Base-by-base conservation (phyloP, 129 eudicot species). In the Solidago caesia region DNA sequence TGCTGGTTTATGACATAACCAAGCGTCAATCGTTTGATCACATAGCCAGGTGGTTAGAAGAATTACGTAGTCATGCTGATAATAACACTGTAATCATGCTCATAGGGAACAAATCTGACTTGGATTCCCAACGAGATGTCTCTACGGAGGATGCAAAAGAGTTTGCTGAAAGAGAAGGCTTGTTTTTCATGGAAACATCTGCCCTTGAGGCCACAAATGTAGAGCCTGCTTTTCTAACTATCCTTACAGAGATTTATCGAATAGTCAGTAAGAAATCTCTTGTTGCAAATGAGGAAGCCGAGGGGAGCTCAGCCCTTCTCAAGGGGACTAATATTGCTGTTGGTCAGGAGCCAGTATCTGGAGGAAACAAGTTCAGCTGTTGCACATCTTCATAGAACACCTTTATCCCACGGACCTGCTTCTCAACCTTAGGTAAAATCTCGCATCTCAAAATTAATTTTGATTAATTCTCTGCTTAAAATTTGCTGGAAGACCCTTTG, bases 171-270 rank as follows among this genome's bases (percentile, higher is more conserved):
- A 75, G 74, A n/a, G 97, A 91, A 83, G 85, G 87, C 70, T 78
- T 91, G 39, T 91, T 80, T 87, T 91, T 91, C 70, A 86, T 91
- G 92, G 97, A 91, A 87, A 91, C 96, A 14, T 91, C 97, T 49
- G 97, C 97, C 33, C 96, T 91, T 16, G 97, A 91, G 77, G 88
- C 92, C 64, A 86, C 87, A 39, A 91, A 91, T 67, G 97, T 91
- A 14, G 97, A 88, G 73, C 80, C 87, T 13, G 89, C 97, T 47
- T 91, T 91, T 61, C 60, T 78, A 14, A 86, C 88, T 6, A 75
- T 89, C 60, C 82, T 91, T 26, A 86, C 96, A 0, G 96, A 91
- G 75, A 91, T 91, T 44, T 88, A 91, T 75, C 87, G 89, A 39
- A 80, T 85, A 5, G 87, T 89, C 12, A 85, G 86, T 79, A 88